Evolutionary conservation across 1,284 basidiomycete species (phyloP).

Genomic region (Ceratobasidium sp.): DNA sequence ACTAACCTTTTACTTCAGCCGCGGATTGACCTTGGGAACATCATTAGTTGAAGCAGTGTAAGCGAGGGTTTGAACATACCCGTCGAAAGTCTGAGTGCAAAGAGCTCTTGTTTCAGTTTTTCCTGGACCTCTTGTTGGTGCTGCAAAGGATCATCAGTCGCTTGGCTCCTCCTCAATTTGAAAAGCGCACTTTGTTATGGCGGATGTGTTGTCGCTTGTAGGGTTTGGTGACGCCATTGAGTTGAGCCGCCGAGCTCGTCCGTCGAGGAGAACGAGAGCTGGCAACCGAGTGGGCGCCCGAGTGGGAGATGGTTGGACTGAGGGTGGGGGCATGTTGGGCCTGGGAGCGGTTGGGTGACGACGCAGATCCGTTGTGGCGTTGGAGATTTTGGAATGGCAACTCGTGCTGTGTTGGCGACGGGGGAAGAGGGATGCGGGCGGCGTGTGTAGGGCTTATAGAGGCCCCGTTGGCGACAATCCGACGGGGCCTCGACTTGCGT

Average conservation of each 20-base stretch:
- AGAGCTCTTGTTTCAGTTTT: constrained; percentile 8
- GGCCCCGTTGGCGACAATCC: not conserved
- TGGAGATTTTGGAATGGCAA: constrained; percentile 15
- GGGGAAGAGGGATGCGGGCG: constrained; percentile 17
- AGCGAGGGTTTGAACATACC: not conserved
- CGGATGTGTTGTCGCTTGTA: constrained; percentile 22
- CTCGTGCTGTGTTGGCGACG: not conserved
- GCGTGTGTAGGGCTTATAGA: not conserved
- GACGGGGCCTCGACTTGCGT: constrained; percentile 13
- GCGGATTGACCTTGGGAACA: not conserved
- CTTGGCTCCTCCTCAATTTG: not conserved
- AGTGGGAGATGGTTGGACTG: constrained; percentile 5
- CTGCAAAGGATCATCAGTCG: not conserved
- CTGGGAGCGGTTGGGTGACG: not conserved
- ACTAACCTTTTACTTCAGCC: constrained; percentile 17
- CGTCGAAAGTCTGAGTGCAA: not conserved
- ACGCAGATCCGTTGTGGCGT: not conserved
- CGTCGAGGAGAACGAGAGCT: constrained; percentile 22
- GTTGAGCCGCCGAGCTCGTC: not conserved
- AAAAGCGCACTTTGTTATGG: not conserved
- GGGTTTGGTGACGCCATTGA: constrained; percentile 12
- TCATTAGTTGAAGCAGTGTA: not conserved
- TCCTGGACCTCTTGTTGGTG: constrained; percentile 1
- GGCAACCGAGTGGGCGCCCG: not conserved
- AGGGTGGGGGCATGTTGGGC: not conserved